A percentile compares a stretch with the other conserved stretches of the same genome.
Evolutionary conservation across 768 basidiomycete genomes (phyloP).

Genomic region (Cubamyces sp.): DNA sequence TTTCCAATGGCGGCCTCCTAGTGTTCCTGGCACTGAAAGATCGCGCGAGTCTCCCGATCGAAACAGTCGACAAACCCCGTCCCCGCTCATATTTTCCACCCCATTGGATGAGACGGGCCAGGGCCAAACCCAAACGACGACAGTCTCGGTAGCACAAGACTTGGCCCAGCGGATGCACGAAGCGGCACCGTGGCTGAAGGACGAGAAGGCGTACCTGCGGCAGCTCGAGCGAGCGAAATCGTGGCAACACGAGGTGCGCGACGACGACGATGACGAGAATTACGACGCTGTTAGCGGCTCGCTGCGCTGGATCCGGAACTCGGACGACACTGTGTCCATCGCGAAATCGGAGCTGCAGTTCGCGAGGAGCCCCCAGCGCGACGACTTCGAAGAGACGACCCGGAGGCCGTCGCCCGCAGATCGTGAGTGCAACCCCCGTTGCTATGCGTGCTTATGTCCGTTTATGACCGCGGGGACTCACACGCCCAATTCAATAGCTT

Average conservation of each 20-base stretch:
- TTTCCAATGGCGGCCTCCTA: slow-evolving; percentile 23
- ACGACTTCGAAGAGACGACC: slow-evolving; percentile 17
- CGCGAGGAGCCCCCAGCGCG: slow-evolving; percentile 19
- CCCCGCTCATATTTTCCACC: slow-evolving; percentile 32
- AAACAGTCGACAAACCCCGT: slow-evolving; percentile 25
- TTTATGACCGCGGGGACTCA: slow-evolving; percentile 14
- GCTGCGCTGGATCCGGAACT: slow-evolving; percentile 28
- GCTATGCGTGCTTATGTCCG: slow-evolving; percentile 12
- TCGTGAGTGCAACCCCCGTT: slow-evolving; percentile 15
- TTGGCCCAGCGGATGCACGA: slow-evolving; percentile 13
- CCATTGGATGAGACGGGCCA: slow-evolving; percentile 21
- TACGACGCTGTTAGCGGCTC: slow-evolving; percentile 27
- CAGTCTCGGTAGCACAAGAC: slow-evolving; percentile 7
- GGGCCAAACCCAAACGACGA: not conserved
- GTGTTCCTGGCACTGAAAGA: slow-evolving; percentile 5
- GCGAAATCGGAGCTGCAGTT: slow-evolving; percentile 29
- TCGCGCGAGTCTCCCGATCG: slow-evolving; percentile 10
- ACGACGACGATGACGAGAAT: slow-evolving; percentile 20
- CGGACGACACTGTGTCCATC: slow-evolving; percentile 19
- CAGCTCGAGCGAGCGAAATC: slow-evolving; percentile 17
- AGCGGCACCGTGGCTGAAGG: slow-evolving; percentile 21
- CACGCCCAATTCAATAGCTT: slow-evolving; percentile 14
- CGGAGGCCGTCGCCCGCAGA: slow-evolving; percentile 15
- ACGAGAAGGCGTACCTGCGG: slow-evolving; percentile 24
- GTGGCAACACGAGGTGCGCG: slow-evolving; percentile 11